phyloP scores from a whole-genome alignment of 192 early-diverging fungal species.

The Geranomyces michiganensis region DNA sequence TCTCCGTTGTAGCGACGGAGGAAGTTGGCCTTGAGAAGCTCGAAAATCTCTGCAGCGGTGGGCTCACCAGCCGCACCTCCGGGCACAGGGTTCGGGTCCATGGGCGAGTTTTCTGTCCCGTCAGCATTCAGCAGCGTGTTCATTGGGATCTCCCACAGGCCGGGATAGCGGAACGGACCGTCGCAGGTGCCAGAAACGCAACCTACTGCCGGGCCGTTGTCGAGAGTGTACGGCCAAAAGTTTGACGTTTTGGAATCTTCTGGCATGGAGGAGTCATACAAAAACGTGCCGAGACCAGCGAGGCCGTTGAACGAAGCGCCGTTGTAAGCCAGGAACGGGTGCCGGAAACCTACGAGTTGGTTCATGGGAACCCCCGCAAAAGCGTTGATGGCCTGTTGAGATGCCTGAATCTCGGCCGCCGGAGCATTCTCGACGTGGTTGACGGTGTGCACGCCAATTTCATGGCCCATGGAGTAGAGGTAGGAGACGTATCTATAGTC shows the following conservation, averaged over 20 bases:
- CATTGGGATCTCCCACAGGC: conserved; percentile 48
- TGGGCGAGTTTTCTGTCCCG: conserved; percentile 25
- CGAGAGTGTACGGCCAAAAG: conserved; percentile 70
- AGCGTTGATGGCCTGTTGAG: conserved; percentile 24
- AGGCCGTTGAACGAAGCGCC: conserved; percentile 14
- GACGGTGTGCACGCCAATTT: conserved; percentile 66
- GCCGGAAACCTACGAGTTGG: conserved; percentile 40
- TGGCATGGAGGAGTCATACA: conserved; percentile 37
- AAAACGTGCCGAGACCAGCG: conserved; percentile 9
- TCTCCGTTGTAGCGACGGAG: conserved; percentile 34
- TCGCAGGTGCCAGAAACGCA: conserved; percentile 14
- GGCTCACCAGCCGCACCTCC: conserved; percentile 14
- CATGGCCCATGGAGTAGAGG: conserved; percentile 65
- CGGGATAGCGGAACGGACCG: conserved; percentile 21
- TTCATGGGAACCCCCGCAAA: conserved; percentile 36
- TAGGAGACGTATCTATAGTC: conserved; percentile 62
- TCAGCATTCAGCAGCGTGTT: conserved; percentile 30
- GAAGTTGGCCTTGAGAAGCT: conserved; percentile 35
- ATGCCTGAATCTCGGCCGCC: conserved; percentile 25
- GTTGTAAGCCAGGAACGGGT: conserved; percentile 42
- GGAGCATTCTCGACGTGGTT: conserved; percentile 42
- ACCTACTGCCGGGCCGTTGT: conserved; percentile 50
- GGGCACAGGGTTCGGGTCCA: conserved; percentile 30
- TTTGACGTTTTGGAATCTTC: background rate
- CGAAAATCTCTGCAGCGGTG: conserved; percentile 21